phyloP scores from a whole-genome alignment of 495 filamentous ascomycete species.

The Aspergillus panamensis region DNA sequence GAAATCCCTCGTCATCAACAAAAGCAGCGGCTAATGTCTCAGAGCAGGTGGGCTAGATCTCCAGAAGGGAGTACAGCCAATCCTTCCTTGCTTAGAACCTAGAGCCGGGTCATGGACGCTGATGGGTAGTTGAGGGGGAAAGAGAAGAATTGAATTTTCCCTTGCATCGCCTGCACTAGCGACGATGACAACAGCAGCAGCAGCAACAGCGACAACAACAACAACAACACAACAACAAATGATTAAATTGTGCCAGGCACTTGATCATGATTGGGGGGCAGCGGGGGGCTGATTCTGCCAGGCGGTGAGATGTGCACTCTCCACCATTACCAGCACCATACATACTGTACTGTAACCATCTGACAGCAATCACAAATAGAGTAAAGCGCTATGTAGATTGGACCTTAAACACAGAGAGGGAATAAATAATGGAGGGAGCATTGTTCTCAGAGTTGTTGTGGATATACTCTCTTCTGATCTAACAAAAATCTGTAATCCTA shows the following conservation, averaged over 20 bases:
- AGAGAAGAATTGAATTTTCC: conserved; percentile 20
- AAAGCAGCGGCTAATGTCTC: conserved; percentile 11
- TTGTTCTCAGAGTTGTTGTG: not conserved
- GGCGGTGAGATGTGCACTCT: conserved; percentile 21
- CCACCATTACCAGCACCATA: not conserved
- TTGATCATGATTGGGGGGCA: conserved; percentile 27
- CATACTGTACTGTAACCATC: too few species aligned
- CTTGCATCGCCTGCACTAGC: conserved; percentile 30
- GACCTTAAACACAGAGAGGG: not conserved
- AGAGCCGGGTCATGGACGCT: conserved; percentile 4
- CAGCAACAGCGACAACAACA: not conserved
- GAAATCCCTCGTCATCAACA: conserved; percentile 10
- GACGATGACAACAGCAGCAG: conserved; percentile 7
- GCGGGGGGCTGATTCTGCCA: conserved; percentile 40
- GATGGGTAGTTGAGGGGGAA: not conserved
- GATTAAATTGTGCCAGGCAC: not conserved
- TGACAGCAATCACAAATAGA: too few species aligned
- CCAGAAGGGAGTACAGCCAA: conserved; percentile 8
- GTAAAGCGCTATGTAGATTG: too few species aligned
- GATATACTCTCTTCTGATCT: not conserved
- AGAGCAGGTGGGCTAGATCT: not conserved
- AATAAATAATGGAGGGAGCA: not conserved
- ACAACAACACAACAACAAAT: conserved; percentile 10
- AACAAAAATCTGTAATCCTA: not conserved
- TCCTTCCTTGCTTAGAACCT: conserved; percentile 12